These are phyloP conservation scores for Macadamia integrifolia DNA, from an alignment of 164 flowering plant genomes.

Conservation along the genomic window DNA sequence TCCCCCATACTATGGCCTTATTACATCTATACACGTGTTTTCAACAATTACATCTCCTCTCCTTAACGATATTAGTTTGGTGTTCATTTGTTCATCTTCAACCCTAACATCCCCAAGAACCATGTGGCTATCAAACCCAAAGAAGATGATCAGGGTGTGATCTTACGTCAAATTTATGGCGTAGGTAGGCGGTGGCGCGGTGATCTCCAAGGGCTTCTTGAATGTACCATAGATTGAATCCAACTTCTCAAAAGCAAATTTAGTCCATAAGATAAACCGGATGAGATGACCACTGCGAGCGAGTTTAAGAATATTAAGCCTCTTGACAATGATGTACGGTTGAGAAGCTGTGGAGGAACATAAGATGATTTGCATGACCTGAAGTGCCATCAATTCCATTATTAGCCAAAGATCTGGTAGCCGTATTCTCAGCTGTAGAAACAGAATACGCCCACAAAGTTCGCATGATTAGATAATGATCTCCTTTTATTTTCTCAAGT, in stretches of 20 bases:
- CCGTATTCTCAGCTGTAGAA: conserved; percentile 47
- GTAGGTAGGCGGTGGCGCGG: conserved; percentile 27
- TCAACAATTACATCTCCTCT: too few species aligned
- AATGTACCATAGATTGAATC: conserved; percentile 74
- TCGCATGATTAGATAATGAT: conserved; percentile 25
- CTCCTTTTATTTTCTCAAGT: conserved; percentile 1
- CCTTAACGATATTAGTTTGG: too few species aligned
- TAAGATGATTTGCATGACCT: conserved; percentile 40
- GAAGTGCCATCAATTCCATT: conserved; percentile 22
- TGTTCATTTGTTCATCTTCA: too few species aligned
- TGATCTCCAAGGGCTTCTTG: conserved; percentile 58
- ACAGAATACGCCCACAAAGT: conserved; percentile 65
- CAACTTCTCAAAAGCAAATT: conserved; percentile 80
- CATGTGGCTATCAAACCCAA: too few species aligned
- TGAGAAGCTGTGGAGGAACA: conserved; percentile 80
- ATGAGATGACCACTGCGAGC: conserved; percentile 92
- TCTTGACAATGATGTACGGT: conserved; percentile 46
- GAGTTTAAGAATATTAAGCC: conserved; percentile 73
- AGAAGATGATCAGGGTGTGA: too few species aligned
- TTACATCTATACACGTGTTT: too few species aligned
- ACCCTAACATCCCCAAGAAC: too few species aligned
- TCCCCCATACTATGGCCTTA: too few species aligned
- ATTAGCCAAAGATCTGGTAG: conserved; percentile 29
- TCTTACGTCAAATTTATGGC: background rate
- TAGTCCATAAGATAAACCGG: conserved; percentile 79